Evolutionary conservation across 2,329 filamentous ascomycete genomes (phyloP), one percentile per base, ranked within the genome.

Genomic region (Plectosphaerella cucumerina): DNA sequence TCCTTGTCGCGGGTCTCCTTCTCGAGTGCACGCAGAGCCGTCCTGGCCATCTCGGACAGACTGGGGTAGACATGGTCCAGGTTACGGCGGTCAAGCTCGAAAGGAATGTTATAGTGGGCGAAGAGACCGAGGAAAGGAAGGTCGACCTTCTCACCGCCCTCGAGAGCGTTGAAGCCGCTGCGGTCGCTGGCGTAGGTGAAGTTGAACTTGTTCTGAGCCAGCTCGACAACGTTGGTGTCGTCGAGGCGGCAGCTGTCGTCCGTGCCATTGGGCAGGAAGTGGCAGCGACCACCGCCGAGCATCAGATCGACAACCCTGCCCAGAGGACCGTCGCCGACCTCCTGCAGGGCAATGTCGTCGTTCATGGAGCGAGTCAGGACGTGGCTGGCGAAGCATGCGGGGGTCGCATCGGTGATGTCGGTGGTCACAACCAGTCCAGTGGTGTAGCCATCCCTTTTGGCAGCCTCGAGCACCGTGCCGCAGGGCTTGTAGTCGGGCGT

Each of bases 351-450:
- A 62, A 99, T 97, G 47, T 87, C 81, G 67, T 97, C 92, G 67
- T 95, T 89, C 71, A 96, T 89, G 53, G 78, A 73, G 47, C 94
- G 84, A 57, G 83, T 75, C 56, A 90, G 84, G 15, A 91, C 94
- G 65, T 97, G 94, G 44, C 89, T 85, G 4, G 90, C 91, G 67
- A 99, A 99, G 69, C 90, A 96, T 2, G 94, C 94, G 1, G 94
- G 94, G 2, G 94, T 99, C 4, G 94, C 94, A 72, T 99, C 94
- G 4, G 94, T 97, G 55, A 97, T 84, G 55, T 93, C 84, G 1
- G 94, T 99, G 1, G 94, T 99, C 26, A 97, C 94, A 2, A 97
- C 94, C 57, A 99, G 71, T 1, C 94, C 94, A 3, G 94, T 99
- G 70, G 85, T 86, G 66, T 97, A 97, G 14, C 94, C 94, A 9